phyloP scores from a whole-genome alignment of 768 basidiomycete species.

The Cyclocybe aegerita region DNA sequence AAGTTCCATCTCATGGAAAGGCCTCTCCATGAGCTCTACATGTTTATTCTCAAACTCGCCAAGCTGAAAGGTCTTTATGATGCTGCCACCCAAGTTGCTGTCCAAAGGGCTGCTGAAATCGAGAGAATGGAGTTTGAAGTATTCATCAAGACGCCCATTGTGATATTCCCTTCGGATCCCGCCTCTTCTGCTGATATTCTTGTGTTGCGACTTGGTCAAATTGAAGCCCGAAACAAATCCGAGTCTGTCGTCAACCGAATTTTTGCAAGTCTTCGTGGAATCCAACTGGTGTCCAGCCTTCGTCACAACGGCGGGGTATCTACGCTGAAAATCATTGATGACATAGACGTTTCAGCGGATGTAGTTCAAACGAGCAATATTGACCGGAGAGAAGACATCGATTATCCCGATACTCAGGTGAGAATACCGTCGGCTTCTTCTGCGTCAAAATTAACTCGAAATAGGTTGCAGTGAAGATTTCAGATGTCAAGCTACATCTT shows the following conservation, averaged over 20 bases:
- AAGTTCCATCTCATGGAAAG: conserved; percentile 86
- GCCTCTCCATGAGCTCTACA: conserved; percentile 86
- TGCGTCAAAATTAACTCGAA: background rate
- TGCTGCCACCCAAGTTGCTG: conserved; percentile 89
- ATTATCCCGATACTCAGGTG: conserved; percentile 78
- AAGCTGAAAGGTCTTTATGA: conserved; percentile 94
- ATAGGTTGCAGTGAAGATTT: conserved; percentile 72
- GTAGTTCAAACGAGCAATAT: conserved; percentile 61
- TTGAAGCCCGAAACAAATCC: conserved; percentile 78
- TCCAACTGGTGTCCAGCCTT: conserved; percentile 77
- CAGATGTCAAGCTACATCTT: conserved; percentile 80
- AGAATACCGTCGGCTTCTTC: conserved; percentile 4
- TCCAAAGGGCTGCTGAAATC: conserved; percentile 90
- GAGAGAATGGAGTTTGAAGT: conserved; percentile 91
- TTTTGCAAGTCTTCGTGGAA: conserved; percentile 75
- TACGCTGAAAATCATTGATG: conserved; percentile 85
- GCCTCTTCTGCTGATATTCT: conserved; percentile 63
- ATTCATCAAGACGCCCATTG: conserved; percentile 88
- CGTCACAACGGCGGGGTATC: conserved; percentile 46
- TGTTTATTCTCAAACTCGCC: conserved; percentile 82
- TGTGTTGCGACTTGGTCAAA: conserved; percentile 84
- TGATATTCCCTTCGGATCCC: conserved; percentile 80
- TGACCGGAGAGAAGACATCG: conserved; percentile 48
- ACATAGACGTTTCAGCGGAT: conserved; percentile 74
- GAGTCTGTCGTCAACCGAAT: conserved; percentile 57